Base-by-base conservation (phyloP, 495 filamentous ascomycete genomes). In the Aspergillus bertholletiae region DNA sequence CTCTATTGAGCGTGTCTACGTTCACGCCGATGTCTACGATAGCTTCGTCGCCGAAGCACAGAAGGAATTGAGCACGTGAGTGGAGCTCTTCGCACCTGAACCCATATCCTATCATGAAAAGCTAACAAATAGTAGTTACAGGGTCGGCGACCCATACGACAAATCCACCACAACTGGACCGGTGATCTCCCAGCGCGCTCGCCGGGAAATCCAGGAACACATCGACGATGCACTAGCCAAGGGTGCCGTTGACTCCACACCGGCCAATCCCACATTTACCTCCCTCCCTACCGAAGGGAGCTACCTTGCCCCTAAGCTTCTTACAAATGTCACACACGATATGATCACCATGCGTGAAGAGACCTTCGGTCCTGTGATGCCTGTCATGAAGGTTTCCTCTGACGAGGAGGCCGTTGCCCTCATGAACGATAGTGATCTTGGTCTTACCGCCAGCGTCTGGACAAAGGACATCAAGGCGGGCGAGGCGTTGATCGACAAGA, bases 381-480 rank as follows among this genome's bases (percentile, higher is more conserved):
- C 94, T 6, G 84, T 98, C 6, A 94, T 94, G 90, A 93, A 89
- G 65, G 94, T 97, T 24, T 81, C 86, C 47, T 74, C 77, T 53
- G 94, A 98, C 55, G 82, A 81, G 13, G 90, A 97, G 66, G 95
- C 94, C 2, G 72, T 97, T 39, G 59, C 74, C 32, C 67, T 96
- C 46, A 97, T 97, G 91, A 98, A 98, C 59, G 92, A 97, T 60
- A 93, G 88, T 68, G 84, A 96, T 51, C 95, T 94, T 64, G 94
- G 94, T 2, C 77, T 98, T 50, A 97, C 95, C 2, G 93, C 91
- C n/a, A 96, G 91, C 63, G 90, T 98, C 35, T 98, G 94, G 94
- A 97, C 94, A 17, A 96, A 96, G 66, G 92, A 97, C 61, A 81
- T 86, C 2, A 77, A 71, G 5, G 83, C 76, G 56, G 95, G 88